Base-by-base conservation (phyloP, 2,329 filamentous ascomycete genomes). In the Cephalotrichum gorgonifer region DNA sequence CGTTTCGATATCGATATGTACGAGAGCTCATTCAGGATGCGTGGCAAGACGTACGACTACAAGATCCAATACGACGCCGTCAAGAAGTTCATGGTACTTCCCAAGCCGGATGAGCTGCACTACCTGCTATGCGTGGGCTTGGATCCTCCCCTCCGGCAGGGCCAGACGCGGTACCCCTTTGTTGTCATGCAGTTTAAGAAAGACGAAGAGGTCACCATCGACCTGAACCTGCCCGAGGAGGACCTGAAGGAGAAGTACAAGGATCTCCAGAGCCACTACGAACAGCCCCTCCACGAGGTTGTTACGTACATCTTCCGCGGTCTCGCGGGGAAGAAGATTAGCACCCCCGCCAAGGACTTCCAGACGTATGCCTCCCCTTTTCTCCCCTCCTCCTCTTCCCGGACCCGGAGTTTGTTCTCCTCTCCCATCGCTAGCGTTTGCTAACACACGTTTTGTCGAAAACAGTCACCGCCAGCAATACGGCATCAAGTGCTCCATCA, bases 1-100 rank as follows among this genome's bases (percentile, higher is more conserved):
- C 91, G 93, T 57, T 98, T 98, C 76, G 93, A 97, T 66, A 95
- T 98, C 70, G 93, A 98, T 67, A 95, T 98, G 86, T 98, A 98
- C 77, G 93, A 97, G 67, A 85, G 82, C 15, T 97, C 93, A 2
- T 97, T 98, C 78, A 86, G 93, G 54, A 78, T 98, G 53, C 91
- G 93, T 56, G 93, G 93, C 61, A 98, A 98, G 72, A 98, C 93
- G 23, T 98, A 98, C 74, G 94, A 98, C 72, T 98, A 98, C 81
- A 98, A 98, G 78, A 97, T 98, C 56, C 89, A 96, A 65, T 98
- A 96, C 69, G 88, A 96, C 51, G 82, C 85, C 45, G 89, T 97
- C 70, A 98, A 98, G 75, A 97, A 97, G 66, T 97, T 97, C 64
- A 96, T 98, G 83, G 79, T 97, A 27, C 81, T 98, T 6, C 93